phyloP scores from a whole-genome alignment of 1,284 basidiomycete species.

The Sutorius eximius region DNA sequence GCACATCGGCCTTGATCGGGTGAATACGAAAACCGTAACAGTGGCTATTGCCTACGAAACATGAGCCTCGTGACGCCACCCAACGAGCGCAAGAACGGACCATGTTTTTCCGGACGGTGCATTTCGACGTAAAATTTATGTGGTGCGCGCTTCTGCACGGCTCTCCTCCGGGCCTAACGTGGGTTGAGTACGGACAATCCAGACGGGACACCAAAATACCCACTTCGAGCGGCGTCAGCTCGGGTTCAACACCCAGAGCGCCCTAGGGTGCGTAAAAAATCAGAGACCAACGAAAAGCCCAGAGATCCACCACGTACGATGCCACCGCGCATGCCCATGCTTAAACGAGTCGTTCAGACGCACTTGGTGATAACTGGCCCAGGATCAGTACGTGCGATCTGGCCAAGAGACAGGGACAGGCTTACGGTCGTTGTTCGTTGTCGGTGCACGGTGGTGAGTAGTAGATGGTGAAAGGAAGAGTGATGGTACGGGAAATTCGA shows the following conservation, averaged over 20 bases:
- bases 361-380: not conserved
- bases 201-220: conserved; percentile 2
- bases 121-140: conserved; percentile 57
- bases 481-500: not conserved
- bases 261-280: conserved; percentile 3
- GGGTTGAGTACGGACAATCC: conserved; percentile 1
- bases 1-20: conserved; percentile 43
- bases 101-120: conserved; percentile 57
- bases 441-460: not conserved
- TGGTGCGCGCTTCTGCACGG: conserved; percentile 60
- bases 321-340: not conserved
- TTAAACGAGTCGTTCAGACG: not conserved
- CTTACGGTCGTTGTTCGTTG: conserved; percentile 11
- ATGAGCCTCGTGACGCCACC: not conserved
- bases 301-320: conserved; percentile 8
- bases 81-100: conserved; percentile 36
- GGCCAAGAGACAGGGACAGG: not conserved
- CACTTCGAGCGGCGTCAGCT: conserved; percentile 28
- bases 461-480: not conserved
- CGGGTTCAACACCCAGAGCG: not conserved
- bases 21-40: conserved; percentile 64
- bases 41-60: conserved; percentile 47
- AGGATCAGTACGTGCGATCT: conserved; percentile 4
- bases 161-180: conserved; percentile 51
- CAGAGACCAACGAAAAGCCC: not conserved